Conservation (phyloP, 371 early-diverging fungal species). For the Nosema bombycis region DNA sequence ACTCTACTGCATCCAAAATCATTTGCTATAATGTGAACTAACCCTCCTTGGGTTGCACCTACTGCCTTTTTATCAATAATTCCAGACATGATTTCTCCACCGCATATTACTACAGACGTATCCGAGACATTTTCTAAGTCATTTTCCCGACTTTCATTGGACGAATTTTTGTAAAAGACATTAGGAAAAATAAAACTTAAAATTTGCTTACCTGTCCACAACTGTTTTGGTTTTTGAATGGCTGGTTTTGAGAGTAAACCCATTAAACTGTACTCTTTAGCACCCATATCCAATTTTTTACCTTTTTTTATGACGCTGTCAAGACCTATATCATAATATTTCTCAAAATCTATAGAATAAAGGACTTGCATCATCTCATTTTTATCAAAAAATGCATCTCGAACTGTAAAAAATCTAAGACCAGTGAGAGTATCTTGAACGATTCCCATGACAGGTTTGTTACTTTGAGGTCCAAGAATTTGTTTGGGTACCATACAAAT, state of each 20-base stretch:
- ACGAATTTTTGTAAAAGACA: conserved; percentile 67
- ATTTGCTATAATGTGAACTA: conserved; percentile 88
- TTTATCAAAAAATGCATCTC: conserved; percentile 78
- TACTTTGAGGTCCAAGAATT: conserved; percentile 89
- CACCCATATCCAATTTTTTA: not conserved
- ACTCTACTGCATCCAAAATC: conserved; percentile 84
- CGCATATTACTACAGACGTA: conserved; percentile 74
- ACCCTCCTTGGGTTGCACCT: conserved; percentile 80
- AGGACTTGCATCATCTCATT: conserved; percentile 79
- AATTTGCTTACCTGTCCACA: conserved; percentile 98
- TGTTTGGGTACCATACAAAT: conserved; percentile 92
- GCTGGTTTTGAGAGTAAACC: conserved; percentile 68
- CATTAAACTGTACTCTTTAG: conserved; percentile 11
- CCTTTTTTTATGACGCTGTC: not conserved
- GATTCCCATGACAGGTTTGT: conserved; percentile 91
- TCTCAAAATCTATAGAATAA: conserved; percentile 70
- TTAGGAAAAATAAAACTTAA: conserved; percentile 81
- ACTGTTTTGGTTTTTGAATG: conserved; percentile 82
- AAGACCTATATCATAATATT: conserved; percentile 73
- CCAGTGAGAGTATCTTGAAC: conserved; percentile 99
- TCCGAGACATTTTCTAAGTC: conserved; percentile 58
- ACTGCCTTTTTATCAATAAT: conserved; percentile 92
- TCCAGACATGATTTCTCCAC: conserved; percentile 84
- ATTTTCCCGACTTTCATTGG: conserved; percentile 71
- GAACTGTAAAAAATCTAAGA: conserved; percentile 76